These are phyloP conservation scores for Coniochaeta sp. DNA, from an alignment of 2,329 filamentous ascomycete species.

Conservation along the genomic window DNA sequence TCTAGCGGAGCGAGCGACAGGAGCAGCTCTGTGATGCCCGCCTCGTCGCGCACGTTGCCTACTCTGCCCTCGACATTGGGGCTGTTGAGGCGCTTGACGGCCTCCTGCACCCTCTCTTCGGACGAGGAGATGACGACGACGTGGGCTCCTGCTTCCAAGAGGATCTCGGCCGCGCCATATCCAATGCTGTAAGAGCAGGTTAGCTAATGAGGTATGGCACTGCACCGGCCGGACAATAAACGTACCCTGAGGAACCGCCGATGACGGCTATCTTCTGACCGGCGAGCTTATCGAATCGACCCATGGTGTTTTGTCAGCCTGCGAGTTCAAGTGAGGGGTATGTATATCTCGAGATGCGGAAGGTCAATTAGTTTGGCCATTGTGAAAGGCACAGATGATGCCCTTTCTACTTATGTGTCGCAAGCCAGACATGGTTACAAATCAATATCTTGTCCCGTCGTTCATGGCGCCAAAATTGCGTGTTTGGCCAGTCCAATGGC, in stretches of 20 bases:
- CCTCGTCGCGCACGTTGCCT: conserved; percentile 26
- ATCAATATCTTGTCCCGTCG: not conserved
- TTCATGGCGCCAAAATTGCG: not conserved
- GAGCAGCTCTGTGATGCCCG: conserved; percentile 21
- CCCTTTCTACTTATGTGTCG: not conserved
- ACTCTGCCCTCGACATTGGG: conserved; percentile 18
- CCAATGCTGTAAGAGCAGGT: conserved; percentile 23
- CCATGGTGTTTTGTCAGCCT: conserved; percentile 4
- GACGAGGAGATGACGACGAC: conserved; percentile 27
- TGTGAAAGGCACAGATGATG: no score
- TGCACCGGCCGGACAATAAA: not conserved
- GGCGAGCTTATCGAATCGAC: conserved; percentile 20
- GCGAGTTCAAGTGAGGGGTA: no score
- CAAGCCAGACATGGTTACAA: not conserved
- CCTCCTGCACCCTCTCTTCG: conserved; percentile 19
- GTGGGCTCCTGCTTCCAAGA: conserved; percentile 25
- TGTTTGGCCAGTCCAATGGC: not conserved
- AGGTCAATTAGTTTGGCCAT: no score
- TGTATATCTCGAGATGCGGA: no score
- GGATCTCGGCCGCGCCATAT: conserved; percentile 26
- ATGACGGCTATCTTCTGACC: conserved; percentile 26
- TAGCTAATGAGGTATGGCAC: not conserved
- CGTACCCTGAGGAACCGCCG: conserved; percentile 27
- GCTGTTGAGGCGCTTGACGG: conserved; percentile 19
- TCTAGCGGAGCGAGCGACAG: conserved; percentile 24